These are phyloP conservation scores for Populus hybrid DNA, from an alignment of 441 rosid species.

Conservation along the genomic window DNA sequence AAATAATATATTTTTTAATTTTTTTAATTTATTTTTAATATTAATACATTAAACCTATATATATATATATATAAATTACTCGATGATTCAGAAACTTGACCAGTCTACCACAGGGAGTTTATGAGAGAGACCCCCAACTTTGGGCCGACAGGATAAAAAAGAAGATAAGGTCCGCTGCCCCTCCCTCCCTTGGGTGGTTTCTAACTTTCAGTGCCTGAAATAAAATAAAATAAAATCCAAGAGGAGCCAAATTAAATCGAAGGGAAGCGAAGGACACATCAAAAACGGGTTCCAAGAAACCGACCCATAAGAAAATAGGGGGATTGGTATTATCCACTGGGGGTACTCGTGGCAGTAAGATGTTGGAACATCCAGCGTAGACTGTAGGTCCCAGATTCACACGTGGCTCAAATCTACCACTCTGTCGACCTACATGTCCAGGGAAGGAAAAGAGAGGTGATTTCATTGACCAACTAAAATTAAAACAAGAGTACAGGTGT, in stretches of 20 bases:
- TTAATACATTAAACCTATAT: too few relatives aligned
- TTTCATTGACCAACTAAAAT: neutral
- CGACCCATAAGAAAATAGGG: neutral
- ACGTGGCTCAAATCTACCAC: constrained; percentile 31
- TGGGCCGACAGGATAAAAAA: constrained; percentile 32
- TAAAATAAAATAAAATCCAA: neutral
- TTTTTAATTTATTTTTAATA: too few relatives aligned
- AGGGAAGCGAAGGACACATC: neutral
- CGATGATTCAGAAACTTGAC: too few relatives aligned
- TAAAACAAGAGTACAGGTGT: too few relatives aligned
- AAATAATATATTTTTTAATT: too few relatives aligned
- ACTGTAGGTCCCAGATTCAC: constrained; percentile 16
- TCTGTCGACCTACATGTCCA: constrained; percentile 5
- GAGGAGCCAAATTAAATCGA: neutral
- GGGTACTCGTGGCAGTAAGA: constrained; percentile 37
- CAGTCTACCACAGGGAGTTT: too few relatives aligned
- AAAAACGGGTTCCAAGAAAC: neutral
- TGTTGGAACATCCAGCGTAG: constrained; percentile 14
- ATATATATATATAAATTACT: too few relatives aligned
- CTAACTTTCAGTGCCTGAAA: neutral
- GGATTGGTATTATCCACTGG: constrained; percentile 31
- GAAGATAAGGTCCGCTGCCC: constrained; percentile 14
- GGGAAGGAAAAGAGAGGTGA: neutral
- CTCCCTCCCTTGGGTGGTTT: neutral
- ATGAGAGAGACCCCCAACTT: constrained; percentile 16